These are phyloP conservation scores for Sugiyamaella paludigena DNA, from an alignment of 1,139 yeast species.

Conservation along the genomic window DNA sequence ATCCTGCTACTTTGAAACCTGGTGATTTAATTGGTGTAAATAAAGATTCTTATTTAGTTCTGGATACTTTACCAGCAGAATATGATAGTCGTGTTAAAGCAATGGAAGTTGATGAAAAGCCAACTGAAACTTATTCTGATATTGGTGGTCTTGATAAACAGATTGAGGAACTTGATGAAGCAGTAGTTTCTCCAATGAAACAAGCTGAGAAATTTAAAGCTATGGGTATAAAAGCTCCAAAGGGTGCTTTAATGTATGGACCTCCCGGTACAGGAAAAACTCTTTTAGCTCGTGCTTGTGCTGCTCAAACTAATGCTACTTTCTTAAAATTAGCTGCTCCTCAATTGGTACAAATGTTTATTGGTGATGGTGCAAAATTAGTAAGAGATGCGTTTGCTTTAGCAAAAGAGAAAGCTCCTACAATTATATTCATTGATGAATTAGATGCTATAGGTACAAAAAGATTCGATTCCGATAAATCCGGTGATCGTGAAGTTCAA, in stretches of 20 bases:
- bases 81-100: constrained; percentile 97
- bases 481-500: constrained; percentile 98
- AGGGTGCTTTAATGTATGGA: constrained; percentile 98
- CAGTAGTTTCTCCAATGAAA: constrained; percentile 97
- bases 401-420: constrained; percentile 98
- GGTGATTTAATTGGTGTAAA: constrained; percentile 97
- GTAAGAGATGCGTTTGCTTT: constrained; percentile 98
- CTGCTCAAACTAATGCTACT: constrained; percentile 98
- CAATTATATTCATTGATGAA: constrained; percentile 95
- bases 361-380: constrained; percentile 98
- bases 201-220: constrained; percentile 94
- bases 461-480: constrained; percentile 94
- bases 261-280: constrained; percentile 99
- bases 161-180: constrained; percentile 95
- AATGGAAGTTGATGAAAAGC: constrained; percentile 98
- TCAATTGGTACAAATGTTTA: constrained; percentile 97
- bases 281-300: constrained; percentile 95
- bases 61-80: constrained; percentile 95
- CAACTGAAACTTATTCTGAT: constrained; percentile 93
- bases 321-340: constrained; percentile 96
- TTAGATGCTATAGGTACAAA: constrained; percentile 98
- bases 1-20: constrained; percentile 82
- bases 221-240: constrained; percentile 94
- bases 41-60: constrained; percentile 88
- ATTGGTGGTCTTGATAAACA: constrained; percentile 98